Percentiles rank a stretch among this genome's conserved stretches.
Evolutionary conservation across 1,284 basidiomycete genomes (phyloP).

Genomic region (Papiliotrema terrestris): DNA sequence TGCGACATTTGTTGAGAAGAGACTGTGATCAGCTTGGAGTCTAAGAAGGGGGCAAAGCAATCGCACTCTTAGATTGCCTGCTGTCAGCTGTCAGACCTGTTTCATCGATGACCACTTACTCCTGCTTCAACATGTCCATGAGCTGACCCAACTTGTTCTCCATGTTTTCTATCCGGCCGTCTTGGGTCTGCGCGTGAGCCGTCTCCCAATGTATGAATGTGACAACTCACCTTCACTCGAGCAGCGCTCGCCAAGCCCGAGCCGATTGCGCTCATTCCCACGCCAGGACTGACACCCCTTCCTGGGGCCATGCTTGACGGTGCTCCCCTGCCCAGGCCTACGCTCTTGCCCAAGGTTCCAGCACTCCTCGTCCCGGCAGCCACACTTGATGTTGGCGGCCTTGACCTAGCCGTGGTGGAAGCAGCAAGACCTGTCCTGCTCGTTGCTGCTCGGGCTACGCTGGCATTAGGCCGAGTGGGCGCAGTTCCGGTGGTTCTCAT

Average conservation of each 20-base stretch:
- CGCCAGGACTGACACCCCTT: neutral
- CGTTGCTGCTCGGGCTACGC: constrained; percentile 5
- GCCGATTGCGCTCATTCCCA: constrained; percentile 21
- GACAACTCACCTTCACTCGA: constrained; percentile 24
- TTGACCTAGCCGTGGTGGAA: constrained; percentile 1
- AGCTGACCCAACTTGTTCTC: constrained; percentile 38
- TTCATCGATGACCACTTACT: constrained; percentile 12
- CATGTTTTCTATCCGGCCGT: constrained; percentile 29
- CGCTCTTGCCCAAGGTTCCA: neutral
- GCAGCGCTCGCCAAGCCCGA: constrained; percentile 30
- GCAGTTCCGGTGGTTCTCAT: neutral
- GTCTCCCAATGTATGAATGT: neutral
- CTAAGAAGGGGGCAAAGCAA: neutral
- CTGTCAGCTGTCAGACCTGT: neutral
- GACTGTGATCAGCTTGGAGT: neutral
- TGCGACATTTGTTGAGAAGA: constrained; percentile 30
- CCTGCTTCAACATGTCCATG: constrained; percentile 24
- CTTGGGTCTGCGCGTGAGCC: neutral
- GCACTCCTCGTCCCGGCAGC: constrained; percentile 5
- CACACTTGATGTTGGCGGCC: constrained; percentile 19
- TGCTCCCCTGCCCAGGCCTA: constrained; percentile 22
- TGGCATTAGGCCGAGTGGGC: constrained; percentile 5
- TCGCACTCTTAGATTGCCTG: constrained; percentile 30
- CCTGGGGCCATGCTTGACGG: constrained; percentile 17
- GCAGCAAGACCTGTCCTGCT: neutral